Evolutionary conservation across 169 alveolate genomes (phyloP), one percentile per base, ranked within the genome.

Genomic region (Perkinsus chesapeaki): DNA sequence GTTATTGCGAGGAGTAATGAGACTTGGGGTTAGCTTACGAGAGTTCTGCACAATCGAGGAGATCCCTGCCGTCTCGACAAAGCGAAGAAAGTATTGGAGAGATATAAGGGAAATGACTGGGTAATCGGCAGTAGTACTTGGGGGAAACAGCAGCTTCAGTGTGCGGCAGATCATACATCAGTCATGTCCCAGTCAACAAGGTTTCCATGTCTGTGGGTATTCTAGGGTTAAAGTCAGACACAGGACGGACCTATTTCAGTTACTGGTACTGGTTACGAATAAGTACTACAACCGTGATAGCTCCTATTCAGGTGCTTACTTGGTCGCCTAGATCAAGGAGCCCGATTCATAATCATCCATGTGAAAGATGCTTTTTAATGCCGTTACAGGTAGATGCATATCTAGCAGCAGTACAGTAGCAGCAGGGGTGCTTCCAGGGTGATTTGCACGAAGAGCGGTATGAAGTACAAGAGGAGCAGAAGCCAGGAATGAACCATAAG

Each of bases 341-440:
- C 39, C 92, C 94, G 31, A 60, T 93, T 43, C 94, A 93, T 92
- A 93, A 93, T 73, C 94, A 93, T 73, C 94, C 94, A 5, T 93
- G 94, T 92, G 94, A 93, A 39, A 23, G 94, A n/a, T 93, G 94
- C 92, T 92, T 93, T 38, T 93, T 93, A 16, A 91, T 93, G 94
- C 94, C 94, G 0, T 82, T 93, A 20, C 82, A 60, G 82, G 82
- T 60, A 16, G 23, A 20, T 20, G 23, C 36, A 23, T n/a, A n/a
- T n/a, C n/a, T n/a, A n/a, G n/a, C n/a, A n/a, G n/a, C n/a, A n/a
- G n/a, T n/a, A n/a, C n/a, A n/a, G n/a, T n/a, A n/a, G n/a, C n/a
- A n/a, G n/a, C n/a, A n/a, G n/a, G n/a, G n/a, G n/a, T 60, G 12
- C 12, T 23, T 60, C 82, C 34, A 43, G 73, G 94, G 94, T 38